These are phyloP conservation scores for Tympanopsis confertula DNA, from an alignment of 2,329 filamentous ascomycete species.

Conservation along the genomic window DNA sequence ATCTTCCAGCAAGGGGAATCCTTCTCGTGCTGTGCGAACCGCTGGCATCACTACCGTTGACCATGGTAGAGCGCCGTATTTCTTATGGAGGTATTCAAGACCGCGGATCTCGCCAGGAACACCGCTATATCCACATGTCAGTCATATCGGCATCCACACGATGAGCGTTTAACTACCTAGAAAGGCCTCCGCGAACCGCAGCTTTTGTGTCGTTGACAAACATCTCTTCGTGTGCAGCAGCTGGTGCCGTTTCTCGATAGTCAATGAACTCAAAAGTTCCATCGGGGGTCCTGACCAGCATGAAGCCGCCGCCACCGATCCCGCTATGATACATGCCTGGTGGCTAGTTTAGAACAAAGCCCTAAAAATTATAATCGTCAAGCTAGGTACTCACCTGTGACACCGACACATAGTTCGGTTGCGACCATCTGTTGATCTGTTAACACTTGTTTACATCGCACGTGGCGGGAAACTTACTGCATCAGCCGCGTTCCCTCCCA, in stretches of 20 bases:
- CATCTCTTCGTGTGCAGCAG: slow-evolving; percentile 55
- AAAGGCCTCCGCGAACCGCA: slow-evolving; percentile 45
- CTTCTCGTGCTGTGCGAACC: slow-evolving; percentile 45
- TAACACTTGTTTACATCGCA: no score
- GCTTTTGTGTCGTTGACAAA: slow-evolving; percentile 43
- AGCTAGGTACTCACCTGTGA: slow-evolving; percentile 24
- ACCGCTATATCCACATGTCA: slow-evolving; percentile 22
- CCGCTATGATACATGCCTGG: slow-evolving; percentile 44
- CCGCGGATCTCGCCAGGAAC: slow-evolving; percentile 36
- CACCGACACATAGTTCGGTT: slow-evolving; percentile 39
- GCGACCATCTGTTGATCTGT: slow-evolving; percentile 34
- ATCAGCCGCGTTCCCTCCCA: slow-evolving; percentile 39
- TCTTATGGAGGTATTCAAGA: slow-evolving; percentile 21
- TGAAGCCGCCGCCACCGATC: slow-evolving; percentile 58
- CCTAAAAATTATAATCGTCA: no score
- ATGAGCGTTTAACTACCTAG: slow-evolving; percentile 23
- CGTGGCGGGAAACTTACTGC: slow-evolving; percentile 19
- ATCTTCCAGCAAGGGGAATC: slow-evolving; percentile 47
- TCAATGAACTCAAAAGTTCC: slow-evolving; percentile 58
- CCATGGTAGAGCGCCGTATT: slow-evolving; percentile 40
- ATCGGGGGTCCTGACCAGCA: slow-evolving; percentile 44
- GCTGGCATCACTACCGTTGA: slow-evolving; percentile 44
- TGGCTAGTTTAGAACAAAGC: no score
- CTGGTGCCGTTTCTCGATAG: slow-evolving; percentile 58
- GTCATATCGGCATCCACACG: not conserved